Percentiles rank a stretch among this genome's conserved stretches.
Conservation (phyloP, 108 stramenopile genomes). For the Cylindrotheca fusiformis region DNA sequence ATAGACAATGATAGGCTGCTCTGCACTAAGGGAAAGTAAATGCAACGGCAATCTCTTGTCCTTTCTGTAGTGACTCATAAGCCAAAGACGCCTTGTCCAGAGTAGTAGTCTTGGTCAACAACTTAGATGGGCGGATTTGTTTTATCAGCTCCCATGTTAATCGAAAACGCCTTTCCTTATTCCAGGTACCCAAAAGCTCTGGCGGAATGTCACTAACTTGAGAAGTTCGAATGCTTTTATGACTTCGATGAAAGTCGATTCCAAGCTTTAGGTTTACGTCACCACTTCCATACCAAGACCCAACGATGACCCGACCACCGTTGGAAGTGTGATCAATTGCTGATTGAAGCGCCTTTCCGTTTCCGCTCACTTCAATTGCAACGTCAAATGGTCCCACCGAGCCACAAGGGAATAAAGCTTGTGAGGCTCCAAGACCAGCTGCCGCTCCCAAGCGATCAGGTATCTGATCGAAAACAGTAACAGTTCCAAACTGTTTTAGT, state of each 20-base stretch:
- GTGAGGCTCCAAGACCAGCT: conserved; percentile 71
- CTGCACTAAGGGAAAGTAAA: no score
- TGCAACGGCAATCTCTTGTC: conserved; percentile 64
- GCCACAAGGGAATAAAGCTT: conserved; percentile 59
- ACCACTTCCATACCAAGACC: conserved; percentile 86
- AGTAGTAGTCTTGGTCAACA: conserved; percentile 55
- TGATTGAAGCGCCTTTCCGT: conserved; percentile 73
- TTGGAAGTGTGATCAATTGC: conserved; percentile 77
- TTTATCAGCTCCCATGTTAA: conserved; percentile 82
- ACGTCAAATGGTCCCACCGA: conserved; percentile 79
- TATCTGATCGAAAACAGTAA: conserved; percentile 76
- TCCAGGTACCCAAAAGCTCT: conserved; percentile 71
- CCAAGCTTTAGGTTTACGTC: conserved; percentile 80
- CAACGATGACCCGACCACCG: conserved; percentile 82
- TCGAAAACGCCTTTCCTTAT: conserved; percentile 77
- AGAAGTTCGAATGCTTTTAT: conserved; percentile 79
- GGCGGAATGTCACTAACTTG: conserved; percentile 83
- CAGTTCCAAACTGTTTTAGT: conserved; percentile 30
- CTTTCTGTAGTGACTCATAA: conserved; percentile 66
- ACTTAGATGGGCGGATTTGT: conserved; percentile 65
- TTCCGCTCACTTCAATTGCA: conserved; percentile 90
- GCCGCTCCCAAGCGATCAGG: conserved; percentile 71
- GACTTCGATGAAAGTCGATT: conserved; percentile 90
- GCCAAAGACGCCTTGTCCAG: conserved; percentile 62
- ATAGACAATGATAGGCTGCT: no score